A percentile compares a stretch with the other conserved stretches of the same genome.
These are phyloP conservation scores for Mycosphaerella arachidis DNA, from an alignment of 2,329 filamentous ascomycete species.

Conservation along the genomic window DNA sequence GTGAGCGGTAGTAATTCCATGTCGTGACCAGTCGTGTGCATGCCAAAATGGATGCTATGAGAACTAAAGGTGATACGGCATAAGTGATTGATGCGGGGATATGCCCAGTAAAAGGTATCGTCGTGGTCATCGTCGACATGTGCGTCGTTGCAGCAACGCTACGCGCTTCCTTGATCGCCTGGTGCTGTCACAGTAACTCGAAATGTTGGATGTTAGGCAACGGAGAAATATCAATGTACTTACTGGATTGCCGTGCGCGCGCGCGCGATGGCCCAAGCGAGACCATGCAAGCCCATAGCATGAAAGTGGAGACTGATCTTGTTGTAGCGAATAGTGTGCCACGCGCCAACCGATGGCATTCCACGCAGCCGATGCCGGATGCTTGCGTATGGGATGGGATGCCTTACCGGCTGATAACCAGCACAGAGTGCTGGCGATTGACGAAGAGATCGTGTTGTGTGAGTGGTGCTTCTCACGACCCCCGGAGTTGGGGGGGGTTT, in stretches of 20 bases:
- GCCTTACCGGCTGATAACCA: too few species aligned
- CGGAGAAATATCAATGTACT: too few species aligned
- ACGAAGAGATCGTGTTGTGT: too few species aligned
- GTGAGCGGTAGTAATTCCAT: constrained; percentile 19
- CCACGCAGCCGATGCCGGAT: too few species aligned
- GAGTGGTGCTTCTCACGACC: too few species aligned
- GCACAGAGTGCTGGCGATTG: too few species aligned
- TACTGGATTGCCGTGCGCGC: too few species aligned
- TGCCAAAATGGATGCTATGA: constrained; percentile 9
- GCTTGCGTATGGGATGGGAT: too few species aligned
- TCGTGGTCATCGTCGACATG: not conserved
- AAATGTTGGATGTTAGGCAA: too few species aligned
- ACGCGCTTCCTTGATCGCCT: not conserved
- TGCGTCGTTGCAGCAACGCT: not conserved
- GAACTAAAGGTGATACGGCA: constrained; percentile 11
- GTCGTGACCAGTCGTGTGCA: constrained; percentile 22
- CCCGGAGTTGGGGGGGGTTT: too few species aligned
- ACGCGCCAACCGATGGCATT: too few species aligned
- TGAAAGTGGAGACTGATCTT: not conserved
- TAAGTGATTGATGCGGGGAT: constrained; percentile 5
- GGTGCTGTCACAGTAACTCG: too few species aligned
- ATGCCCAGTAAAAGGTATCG: not conserved
- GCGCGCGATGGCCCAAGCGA: not conserved
- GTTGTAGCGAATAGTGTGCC: not conserved
- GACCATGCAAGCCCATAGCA: not conserved